Base-by-base conservation (phyloP, 73 alveolate species). In the Tetrahymena thermophila region DNA sequence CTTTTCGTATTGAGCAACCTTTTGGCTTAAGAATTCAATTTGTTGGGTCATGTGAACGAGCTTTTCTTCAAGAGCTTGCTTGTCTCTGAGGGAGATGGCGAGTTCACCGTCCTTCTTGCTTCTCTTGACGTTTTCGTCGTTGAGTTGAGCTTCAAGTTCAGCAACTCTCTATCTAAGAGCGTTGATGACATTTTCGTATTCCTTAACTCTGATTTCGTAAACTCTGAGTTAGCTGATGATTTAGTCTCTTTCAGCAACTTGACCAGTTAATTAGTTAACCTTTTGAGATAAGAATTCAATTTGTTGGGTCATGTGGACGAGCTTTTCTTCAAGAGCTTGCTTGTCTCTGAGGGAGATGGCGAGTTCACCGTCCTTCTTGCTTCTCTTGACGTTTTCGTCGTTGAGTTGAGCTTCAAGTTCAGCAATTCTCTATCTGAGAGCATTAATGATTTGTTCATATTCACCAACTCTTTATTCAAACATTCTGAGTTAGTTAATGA, bases 251-350 rank as follows among this genome's bases (percentile, higher is more conserved):
- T 71, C 89, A 8, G 35, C 40, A 28, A 71, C 21, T n/a, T 28
- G 35, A 31, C 37, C 89, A 71, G 89, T 71, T 34, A 71, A 71
- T 50, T 50, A 21, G 83, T 50, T 50, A n/a, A 71, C 37, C 89
- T 71, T 71, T 71, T 71, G 37, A 34, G 25, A 5, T 21, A 71
- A 28, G 89, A 71, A 71, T 71, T 71, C 89, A 25, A 71, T 71
- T 71, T 71, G 35, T 71, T 71, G 89, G n/a, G 89, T 28, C 89
- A 71, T 71, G 89, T 71, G 89, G 17, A 71, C 89, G 7, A 71
- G 37, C 89, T 71, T 71, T 71, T 71, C 89, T 71, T 71, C 89
- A 71, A 71, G 89, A 71, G 89, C 89, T 71, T 71, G 89, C 89
- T 71, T 71, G 89, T 71, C 89, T 71, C 89, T 71, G 89, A 71